Evolutionary conservation across 768 basidiomycete species (phyloP).

Genomic region (Exsudoporus frostii): DNA sequence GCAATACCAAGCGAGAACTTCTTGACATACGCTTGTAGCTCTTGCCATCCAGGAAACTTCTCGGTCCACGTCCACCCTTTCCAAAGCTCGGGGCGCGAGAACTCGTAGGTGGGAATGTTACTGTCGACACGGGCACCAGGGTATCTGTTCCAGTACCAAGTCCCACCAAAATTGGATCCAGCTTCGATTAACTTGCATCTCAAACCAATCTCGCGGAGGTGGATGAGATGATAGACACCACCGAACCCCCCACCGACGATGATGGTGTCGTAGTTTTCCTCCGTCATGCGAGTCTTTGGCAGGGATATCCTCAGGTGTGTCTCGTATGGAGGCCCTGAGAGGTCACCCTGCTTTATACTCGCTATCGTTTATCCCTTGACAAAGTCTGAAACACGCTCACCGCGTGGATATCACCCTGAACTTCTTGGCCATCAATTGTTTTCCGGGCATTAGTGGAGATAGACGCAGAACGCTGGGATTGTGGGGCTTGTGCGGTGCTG

Average conservation of each 20-base stretch:
- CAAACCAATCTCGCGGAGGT: constrained; percentile 3
- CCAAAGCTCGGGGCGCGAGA: constrained; percentile 13
- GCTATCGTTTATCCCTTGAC: too few species aligned
- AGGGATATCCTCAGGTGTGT: neutral
- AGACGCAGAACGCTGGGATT: neutral
- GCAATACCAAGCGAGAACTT: neutral
- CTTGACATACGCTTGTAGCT: constrained; percentile 6
- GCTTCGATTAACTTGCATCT: constrained; percentile 8
- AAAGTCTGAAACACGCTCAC: neutral
- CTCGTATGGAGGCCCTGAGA: neutral
- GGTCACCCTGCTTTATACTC: neutral
- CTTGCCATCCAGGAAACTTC: constrained; percentile 11
- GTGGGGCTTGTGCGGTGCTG: neutral
- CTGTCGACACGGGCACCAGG: constrained; percentile 13
- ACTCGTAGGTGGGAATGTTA: constrained; percentile 8
- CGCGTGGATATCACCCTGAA: neutral
- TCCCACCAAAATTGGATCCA: constrained; percentile 10
- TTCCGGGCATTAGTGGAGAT: neutral
- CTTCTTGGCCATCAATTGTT: too few species aligned
- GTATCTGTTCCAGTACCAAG: constrained; percentile 17
- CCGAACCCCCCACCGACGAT: constrained; percentile 7
- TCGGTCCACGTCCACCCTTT: constrained; percentile 11
- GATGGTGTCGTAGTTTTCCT: constrained; percentile 6
- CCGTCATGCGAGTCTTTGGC: neutral
- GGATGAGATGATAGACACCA: constrained; percentile 6